phyloP scores from a whole-genome alignment of 805 yeast species.

The Candida oleophila region DNA sequence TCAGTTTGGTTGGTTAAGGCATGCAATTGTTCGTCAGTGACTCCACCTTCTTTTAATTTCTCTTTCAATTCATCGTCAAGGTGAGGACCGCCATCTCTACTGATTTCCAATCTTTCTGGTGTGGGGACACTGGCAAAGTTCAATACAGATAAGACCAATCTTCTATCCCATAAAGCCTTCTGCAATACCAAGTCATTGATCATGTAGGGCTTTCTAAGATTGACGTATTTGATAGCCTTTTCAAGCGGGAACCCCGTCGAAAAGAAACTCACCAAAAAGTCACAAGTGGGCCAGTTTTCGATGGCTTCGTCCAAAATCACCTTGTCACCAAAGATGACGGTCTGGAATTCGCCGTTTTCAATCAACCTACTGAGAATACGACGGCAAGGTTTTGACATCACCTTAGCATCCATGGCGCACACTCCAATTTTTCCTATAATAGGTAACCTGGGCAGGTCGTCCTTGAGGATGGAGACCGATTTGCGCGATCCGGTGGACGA shows the following conservation, averaged over 20 bases:
- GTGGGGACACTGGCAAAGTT: conserved; percentile 86
- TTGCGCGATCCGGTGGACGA: conserved; percentile 31
- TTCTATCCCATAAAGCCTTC: conserved; percentile 95
- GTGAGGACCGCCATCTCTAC: conserved; percentile 96
- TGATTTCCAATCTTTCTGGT: conserved; percentile 82
- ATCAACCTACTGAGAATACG: conserved; percentile 84
- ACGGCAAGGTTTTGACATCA: conserved; percentile 91
- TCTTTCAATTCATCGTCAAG: conserved; percentile 54
- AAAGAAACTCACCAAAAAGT: conserved; percentile 87
- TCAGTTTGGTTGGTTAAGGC: conserved; percentile 67
- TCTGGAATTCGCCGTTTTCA: conserved; percentile 93
- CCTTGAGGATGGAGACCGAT: conserved; percentile 34
- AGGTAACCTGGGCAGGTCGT: conserved; percentile 53
- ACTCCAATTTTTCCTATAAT: conserved; percentile 93
- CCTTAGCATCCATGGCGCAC: conserved; percentile 98
- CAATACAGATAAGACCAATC: conserved; percentile 76
- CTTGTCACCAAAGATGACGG: conserved; percentile 95
- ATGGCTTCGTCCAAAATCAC: conserved; percentile 90
- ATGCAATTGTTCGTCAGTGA: conserved; percentile 46
- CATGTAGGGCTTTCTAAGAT: conserved; percentile 83
- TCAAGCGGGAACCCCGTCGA: conserved; percentile 96
- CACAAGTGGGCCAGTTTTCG: conserved; percentile 99
- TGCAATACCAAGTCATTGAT: conserved; percentile 90
- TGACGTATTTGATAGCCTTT: conserved; percentile 88
- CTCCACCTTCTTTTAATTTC: conserved; percentile 46